These are phyloP conservation scores for Alternaria sp. DNA, from an alignment of 2,329 filamentous ascomycete species.

Conservation along the genomic window DNA sequence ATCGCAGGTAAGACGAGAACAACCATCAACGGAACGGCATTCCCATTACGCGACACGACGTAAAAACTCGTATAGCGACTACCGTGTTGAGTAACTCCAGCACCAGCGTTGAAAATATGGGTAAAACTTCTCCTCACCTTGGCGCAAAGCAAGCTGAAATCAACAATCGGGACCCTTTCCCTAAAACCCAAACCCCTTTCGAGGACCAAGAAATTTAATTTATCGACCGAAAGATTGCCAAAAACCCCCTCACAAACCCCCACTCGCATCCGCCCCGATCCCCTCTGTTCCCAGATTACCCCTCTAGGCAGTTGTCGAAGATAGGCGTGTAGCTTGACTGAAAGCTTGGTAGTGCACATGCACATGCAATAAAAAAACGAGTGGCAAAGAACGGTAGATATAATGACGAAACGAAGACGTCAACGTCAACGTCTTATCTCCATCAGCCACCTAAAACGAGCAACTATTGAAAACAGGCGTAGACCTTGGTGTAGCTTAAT, in stretches of 20 bases:
- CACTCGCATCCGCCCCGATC: not conserved
- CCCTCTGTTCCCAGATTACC: not conserved
- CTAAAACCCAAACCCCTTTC: not conserved
- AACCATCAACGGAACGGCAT: not conserved
- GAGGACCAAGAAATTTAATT: not conserved
- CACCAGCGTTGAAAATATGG: constrained; percentile 16
- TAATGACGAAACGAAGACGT: not conserved
- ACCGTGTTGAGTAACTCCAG: constrained; percentile 16
- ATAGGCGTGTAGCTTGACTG: constrained; percentile 11
- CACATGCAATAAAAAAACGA: not conserved
- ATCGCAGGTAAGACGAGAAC: not conserved
- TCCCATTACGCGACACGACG: not conserved
- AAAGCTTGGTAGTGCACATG: not conserved
- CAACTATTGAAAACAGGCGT: not conserved
- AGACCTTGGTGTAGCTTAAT: constrained; percentile 2
- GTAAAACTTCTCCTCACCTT: constrained; percentile 19
- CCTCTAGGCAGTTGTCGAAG: constrained; percentile 6
- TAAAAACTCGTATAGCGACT: constrained; percentile 6
- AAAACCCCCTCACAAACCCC: not conserved
- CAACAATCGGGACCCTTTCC: constrained; percentile 3
- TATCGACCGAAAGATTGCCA: not conserved
- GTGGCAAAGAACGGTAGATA: not conserved
- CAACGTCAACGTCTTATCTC: not conserved
- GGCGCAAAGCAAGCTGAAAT: not conserved
- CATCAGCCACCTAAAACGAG: not conserved